Evolutionary conservation across 2,329 filamentous ascomycete species (phyloP), one percentile per base, ranked within the genome.

Genomic region (Bimuria novae-zelandiae): DNA sequence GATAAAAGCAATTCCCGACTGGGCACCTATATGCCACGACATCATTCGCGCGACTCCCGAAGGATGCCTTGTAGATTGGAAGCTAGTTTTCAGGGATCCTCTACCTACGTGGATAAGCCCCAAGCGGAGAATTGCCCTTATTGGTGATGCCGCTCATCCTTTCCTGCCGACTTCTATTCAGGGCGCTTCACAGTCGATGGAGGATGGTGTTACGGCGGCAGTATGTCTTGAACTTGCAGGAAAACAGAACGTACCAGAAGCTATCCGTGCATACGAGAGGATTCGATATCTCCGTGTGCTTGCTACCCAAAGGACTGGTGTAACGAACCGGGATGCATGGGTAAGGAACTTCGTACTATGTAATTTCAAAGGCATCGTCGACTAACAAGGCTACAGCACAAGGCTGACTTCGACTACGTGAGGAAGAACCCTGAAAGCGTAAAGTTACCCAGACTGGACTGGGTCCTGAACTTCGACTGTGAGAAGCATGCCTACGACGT

Each of bases 131-230:
- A 79, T 82, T 47, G 77, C 75, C 0, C 68, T 82, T 32, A 71
- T 82, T 1, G 81, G 81, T 0, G 81, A 82, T 58, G 78, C 77
- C 42, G 81, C 79, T 37, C 80, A 82, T 56, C 75, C 80, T 0
- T 80, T 82, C 64, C 67, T 83, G 4, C 80, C 80, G 0, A 82
- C 79, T 0, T 79, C 76, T 44, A 79, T 79, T 0, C 79, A 82
- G 59, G 80, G 80, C 2, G 79, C 79, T 1, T 77, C 76, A 39
- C 79, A 82, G 64, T 79, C 80, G 0, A 79, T 79, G 45, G 80
- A 82, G 66, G 81, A 80, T 57, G 62, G 59, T n/a, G 60, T 63
- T 1, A 63, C 62, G 19, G 50, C 57, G 2, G 64, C 62, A 3
- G 36, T 60, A 2, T 65, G 64, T 46, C 48, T 67, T 3, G 59